Evolutionary conservation across 2,329 filamentous ascomycete genomes (phyloP).

Genomic region (Xylariaceae sp.): DNA sequence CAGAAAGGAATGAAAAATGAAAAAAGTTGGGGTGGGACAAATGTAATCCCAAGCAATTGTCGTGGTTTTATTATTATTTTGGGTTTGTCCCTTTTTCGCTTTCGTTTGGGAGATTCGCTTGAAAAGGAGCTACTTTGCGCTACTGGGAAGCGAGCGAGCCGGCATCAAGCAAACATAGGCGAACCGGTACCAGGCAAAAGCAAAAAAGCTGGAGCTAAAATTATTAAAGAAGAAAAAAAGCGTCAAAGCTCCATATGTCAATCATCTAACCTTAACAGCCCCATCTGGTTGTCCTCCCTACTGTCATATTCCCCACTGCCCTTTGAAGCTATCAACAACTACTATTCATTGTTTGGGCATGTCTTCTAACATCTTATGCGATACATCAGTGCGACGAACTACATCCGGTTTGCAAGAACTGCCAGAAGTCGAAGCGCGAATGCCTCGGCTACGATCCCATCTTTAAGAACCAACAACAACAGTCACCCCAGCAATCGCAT

Average conservation of each 20-base stretch:
- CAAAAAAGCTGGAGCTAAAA: conserved; percentile 3
- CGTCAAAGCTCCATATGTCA: conserved; percentile 7
- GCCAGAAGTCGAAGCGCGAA: conserved; percentile 86
- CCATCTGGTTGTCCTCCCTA: conserved; percentile 22
- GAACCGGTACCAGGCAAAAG: conserved; percentile 28
- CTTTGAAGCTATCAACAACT: conserved; percentile 20
- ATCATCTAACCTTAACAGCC: conserved; percentile 25
- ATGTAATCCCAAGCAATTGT: conserved; percentile 9
- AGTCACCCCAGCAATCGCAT: conserved; percentile 52
- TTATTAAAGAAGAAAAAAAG: conserved; percentile 5
- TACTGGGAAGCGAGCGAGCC: conserved; percentile 45
- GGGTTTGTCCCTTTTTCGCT: conserved; percentile 12
- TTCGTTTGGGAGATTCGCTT: conserved; percentile 46
- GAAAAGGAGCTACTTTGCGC: conserved; percentile 40
- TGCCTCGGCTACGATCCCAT: conserved; percentile 87
- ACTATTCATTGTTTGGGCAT: not conserved
- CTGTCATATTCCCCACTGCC: conserved; percentile 13
- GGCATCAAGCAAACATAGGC: conserved; percentile 27
- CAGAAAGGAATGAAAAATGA: conserved; percentile 8
- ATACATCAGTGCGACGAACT: conserved; percentile 85
- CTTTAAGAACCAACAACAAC: conserved; percentile 68
- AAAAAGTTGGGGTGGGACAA: conserved; percentile 10
- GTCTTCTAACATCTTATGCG: not conserved
- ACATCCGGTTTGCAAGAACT: conserved; percentile 90
- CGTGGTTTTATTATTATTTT: conserved; percentile 23